Percentiles rank a stretch among this genome's conserved stretches.
phyloP scores from a whole-genome alignment of 1,284 basidiomycete genomes.

The Heterobasidion annosum region DNA sequence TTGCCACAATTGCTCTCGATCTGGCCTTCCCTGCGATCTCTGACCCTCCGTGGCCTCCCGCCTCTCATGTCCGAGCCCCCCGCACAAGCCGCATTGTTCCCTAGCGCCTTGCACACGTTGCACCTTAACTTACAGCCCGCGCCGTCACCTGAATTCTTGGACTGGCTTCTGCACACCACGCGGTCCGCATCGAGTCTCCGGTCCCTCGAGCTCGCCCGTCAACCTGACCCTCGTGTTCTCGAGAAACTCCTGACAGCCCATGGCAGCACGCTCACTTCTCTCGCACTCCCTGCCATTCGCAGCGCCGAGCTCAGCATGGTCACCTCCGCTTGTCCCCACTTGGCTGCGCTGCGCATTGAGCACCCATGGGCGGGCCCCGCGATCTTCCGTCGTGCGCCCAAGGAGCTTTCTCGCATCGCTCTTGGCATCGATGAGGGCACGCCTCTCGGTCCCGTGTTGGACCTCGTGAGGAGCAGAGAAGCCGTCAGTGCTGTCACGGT shows the following conservation, averaged over 20 bases:
- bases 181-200: conserved; percentile 33
- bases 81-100: conserved; percentile 24
- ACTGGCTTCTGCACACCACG: conserved; percentile 59
- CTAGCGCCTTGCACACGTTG: conserved; percentile 28
- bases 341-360: neutral
- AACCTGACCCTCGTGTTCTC: conserved; percentile 42
- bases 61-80: conserved; percentile 39
- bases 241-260: conserved; percentile 42
- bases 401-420: neutral
- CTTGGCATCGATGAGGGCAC: neutral
- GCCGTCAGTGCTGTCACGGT: neutral
- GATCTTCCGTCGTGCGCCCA: neutral
- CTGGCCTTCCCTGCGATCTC: conserved; percentile 45
- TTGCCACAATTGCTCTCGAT: conserved; percentile 52
- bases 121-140: conserved; percentile 52
- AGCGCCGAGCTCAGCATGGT: neutral
- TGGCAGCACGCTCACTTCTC: conserved; percentile 35
- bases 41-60: conserved; percentile 50
- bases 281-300: conserved; percentile 43
- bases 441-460: neutral
- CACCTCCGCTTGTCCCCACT: neutral
- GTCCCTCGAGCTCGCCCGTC: conserved; percentile 40
- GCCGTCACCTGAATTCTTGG: conserved; percentile 50
- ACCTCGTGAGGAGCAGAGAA: neutral
- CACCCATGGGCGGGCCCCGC: neutral